Percentiles rank a stretch among this genome's conserved stretches.
Evolutionary conservation across 495 filamentous ascomycete species (phyloP).

Genomic region (Trichocladium antarcticum): DNA sequence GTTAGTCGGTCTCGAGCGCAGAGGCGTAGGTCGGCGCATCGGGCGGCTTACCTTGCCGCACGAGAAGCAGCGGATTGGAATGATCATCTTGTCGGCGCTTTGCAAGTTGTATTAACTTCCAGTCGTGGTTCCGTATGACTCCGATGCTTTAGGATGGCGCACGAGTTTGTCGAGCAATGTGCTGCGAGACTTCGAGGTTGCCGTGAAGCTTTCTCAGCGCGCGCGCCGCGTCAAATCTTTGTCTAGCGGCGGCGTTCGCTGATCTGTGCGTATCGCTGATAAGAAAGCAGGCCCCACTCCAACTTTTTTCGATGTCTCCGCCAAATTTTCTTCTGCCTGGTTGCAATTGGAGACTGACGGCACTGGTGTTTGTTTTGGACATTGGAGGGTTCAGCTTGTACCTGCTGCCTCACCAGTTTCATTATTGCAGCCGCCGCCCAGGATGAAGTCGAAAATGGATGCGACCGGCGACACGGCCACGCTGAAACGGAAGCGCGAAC

Average conservation of each 20-base stretch:
- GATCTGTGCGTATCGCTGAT: slow-evolving; percentile 26
- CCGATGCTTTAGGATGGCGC: not conserved
- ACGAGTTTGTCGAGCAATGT: not conserved
- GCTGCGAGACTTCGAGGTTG: not conserved
- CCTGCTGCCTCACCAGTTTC: not conserved
- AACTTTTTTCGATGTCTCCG: slow-evolving; percentile 25
- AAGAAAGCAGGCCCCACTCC: slow-evolving; percentile 19
- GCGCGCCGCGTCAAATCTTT: slow-evolving; percentile 13
- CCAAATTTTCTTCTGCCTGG: slow-evolving; percentile 27
- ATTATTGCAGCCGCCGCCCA: not conserved
- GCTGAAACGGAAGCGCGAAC: slow-evolving; percentile 27
- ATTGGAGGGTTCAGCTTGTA: slow-evolving; percentile 3
- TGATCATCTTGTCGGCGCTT: slow-evolving; percentile 63
- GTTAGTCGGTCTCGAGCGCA: slow-evolving; percentile 21
- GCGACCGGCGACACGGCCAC: slow-evolving; percentile 22
- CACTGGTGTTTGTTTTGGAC: not conserved
- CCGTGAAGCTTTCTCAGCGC: not conserved
- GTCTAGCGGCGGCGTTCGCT: slow-evolving; percentile 13
- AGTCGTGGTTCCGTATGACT: no score
- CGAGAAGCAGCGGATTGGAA: slow-evolving; percentile 95
- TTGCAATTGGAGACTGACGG: slow-evolving; percentile 10
- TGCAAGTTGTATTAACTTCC: not conserved
- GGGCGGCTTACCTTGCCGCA: slow-evolving; percentile 71
- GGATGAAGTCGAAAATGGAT: slow-evolving; percentile 18
- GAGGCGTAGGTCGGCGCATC: not conserved